phyloP scores from a whole-genome alignment of 768 basidiomycete genomes.

The Stropharia rugosoannulata region DNA sequence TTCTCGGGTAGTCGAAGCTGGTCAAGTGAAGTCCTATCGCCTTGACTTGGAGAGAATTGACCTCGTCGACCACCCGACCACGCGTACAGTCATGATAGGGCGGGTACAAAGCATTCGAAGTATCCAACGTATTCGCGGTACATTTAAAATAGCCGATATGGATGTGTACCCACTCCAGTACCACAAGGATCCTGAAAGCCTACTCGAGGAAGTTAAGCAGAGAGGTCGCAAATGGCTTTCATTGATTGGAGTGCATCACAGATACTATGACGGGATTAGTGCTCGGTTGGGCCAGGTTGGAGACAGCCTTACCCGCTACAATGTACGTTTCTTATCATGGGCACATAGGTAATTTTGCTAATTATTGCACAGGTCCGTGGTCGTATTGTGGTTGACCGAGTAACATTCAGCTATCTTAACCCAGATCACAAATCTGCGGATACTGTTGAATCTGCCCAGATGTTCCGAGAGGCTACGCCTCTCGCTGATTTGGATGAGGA shows the following conservation, averaged over 20 bases:
- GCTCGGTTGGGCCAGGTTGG: conserved; percentile 27
- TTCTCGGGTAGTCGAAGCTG: conserved; percentile 28
- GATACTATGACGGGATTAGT: conserved; percentile 52
- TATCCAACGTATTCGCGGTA: conserved; percentile 45
- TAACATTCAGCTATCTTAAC: conserved; percentile 52
- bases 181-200: conserved; percentile 39
- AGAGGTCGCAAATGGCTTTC: conserved; percentile 58
- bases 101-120: conserved; percentile 38
- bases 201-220: conserved; percentile 35
- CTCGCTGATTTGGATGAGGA: conserved; percentile 45
- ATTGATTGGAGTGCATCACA: conserved; percentile 55
- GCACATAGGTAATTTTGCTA: background rate
- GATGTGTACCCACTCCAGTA: conserved; percentile 54
- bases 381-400: conserved; percentile 63
- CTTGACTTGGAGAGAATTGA: conserved; percentile 53
- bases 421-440: conserved; percentile 45
- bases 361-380: conserved; percentile 41
- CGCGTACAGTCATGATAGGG: conserved; percentile 37
- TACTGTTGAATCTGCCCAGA: conserved; percentile 18
- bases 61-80: conserved; percentile 37
- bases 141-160: conserved; percentile 46
- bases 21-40: conserved; percentile 35
- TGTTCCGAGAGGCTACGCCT: conserved; percentile 22
- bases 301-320: conserved; percentile 42
- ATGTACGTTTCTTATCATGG: conserved; percentile 31